Evolutionary conservation across 2,329 filamentous ascomycete genomes (phyloP), one percentile per base, ranked within the genome.

Genomic region (Sporothrix sp.): DNA sequence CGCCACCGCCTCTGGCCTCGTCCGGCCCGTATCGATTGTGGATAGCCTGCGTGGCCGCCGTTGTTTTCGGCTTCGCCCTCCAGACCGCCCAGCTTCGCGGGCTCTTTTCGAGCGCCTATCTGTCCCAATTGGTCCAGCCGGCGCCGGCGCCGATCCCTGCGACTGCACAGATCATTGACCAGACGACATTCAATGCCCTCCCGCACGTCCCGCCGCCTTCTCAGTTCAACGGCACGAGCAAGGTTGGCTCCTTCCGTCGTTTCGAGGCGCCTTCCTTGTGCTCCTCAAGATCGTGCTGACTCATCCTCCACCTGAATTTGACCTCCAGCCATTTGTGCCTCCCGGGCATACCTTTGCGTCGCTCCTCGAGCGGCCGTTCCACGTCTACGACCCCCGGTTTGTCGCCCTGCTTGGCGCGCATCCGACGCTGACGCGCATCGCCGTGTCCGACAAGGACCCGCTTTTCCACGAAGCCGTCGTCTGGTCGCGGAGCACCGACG

Each of bases 401-500:
- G 64, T 67, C 44, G 63, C 71, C 23, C 64, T 79, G 7, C 68
- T 79, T 18, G 76, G 76, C 4, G 30, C 59, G 0, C 63, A 71
- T 35, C 74, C 76, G 0, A 71, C 71, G 0, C 58, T 78, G 54
- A 75, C 75, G 1, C 61, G 76, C 13, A 67, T 77, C 7, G 73
- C 71, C 1, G 63, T 68, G 4, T 66, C 70, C 0, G 67, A 64
- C 0, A 62, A 60, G 0, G 66, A 76, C 42, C 73, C 72, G 0
- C 57, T 75, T 5, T 79, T 76, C 39, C 76, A 79, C 50, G 76
- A 80, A 56, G 76, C 75, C 7, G 72, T 75, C 9, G 68, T 76
- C 0, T 79, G 73, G 72, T 65, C 64, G 37, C 63, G 65, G 2
- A 67, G 66, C 0, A 75, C 71, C 0, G 69, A 77, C 18, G 74